phyloP scores from a whole-genome alignment of 805 yeast genomes.

The Kodamaea sagamina region DNA sequence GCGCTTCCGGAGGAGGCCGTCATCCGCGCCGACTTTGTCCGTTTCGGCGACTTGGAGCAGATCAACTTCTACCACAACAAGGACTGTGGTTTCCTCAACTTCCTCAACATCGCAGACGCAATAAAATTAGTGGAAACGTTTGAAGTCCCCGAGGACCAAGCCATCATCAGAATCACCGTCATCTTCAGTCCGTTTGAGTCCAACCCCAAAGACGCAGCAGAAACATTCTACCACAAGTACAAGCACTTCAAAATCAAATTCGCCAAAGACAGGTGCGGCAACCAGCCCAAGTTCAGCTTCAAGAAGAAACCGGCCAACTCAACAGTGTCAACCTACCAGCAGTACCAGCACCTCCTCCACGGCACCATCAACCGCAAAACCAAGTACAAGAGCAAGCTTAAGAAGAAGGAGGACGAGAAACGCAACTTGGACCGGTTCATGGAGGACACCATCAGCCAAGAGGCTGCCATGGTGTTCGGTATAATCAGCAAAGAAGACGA shows the following conservation, averaged over 20 bases:
- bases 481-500: constrained; percentile 30
- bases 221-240: constrained; percentile 46
- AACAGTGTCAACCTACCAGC: constrained; percentile 12
- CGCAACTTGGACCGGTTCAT: constrained; percentile 16
- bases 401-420: constrained; percentile 5
- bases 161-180: constrained; percentile 48
- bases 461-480: constrained; percentile 48
- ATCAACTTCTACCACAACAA: constrained; percentile 69
- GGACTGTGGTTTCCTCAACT: constrained; percentile 75
- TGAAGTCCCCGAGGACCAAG: constrained; percentile 26
- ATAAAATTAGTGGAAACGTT: constrained; percentile 64
- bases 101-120: constrained; percentile 61
- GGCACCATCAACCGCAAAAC: constrained; percentile 14
- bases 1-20: constrained; percentile 44
- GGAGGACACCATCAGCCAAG: constrained; percentile 34
- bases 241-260: constrained; percentile 57
- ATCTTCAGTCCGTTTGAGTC: constrained; percentile 46
- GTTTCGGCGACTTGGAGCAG: constrained; percentile 75
- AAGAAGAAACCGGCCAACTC: constrained; percentile 42
- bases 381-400: constrained; percentile 7
- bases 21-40: constrained; percentile 59
- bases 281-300: constrained; percentile 57
- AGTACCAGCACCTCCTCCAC: constrained; percentile 18
- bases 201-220: constrained; percentile 30
- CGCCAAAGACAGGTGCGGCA: constrained; percentile 83